Evolutionary conservation across 768 basidiomycete species (phyloP).

Genomic region (Termitomyces sp.): DNA sequence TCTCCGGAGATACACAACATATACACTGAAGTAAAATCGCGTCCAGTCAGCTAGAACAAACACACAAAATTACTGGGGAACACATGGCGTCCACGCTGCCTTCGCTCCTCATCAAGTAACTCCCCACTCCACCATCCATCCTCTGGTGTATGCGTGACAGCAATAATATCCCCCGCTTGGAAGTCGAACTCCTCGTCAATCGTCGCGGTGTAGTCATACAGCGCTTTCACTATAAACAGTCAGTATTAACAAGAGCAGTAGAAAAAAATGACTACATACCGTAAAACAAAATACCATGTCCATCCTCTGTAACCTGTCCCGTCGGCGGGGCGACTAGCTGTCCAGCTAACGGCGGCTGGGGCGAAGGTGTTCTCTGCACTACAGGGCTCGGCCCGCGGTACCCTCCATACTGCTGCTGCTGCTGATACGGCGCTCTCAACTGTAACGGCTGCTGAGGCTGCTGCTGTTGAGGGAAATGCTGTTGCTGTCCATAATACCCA

Average conservation of each 20-base stretch:
- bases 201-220: constrained; percentile 81
- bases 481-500: constrained; percentile 19
- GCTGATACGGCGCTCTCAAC: constrained; percentile 23
- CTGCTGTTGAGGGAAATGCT: constrained; percentile 18
- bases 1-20: neutral
- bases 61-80: constrained; percentile 90
- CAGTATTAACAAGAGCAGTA: neutral
- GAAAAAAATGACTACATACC: constrained; percentile 43
- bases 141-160: constrained; percentile 88
- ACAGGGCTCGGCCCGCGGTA: constrained; percentile 43
- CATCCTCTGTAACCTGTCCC: constrained; percentile 77
- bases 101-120: constrained; percentile 67
- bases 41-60: constrained; percentile 44
- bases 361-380: constrained; percentile 42
- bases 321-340: constrained; percentile 43
- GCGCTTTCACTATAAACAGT: constrained; percentile 63
- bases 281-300: constrained; percentile 80
- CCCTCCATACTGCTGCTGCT: constrained; percentile 23
- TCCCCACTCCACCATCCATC: constrained; percentile 99
- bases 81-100: constrained; percentile 66
- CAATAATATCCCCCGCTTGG: constrained; percentile 92
- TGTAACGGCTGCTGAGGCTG: constrained; percentile 20
- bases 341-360: constrained; percentile 30
- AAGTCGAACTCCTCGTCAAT: constrained; percentile 96
- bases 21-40: neutral